phyloP scores from a whole-genome alignment of 495 filamentous ascomycete genomes.

The Aspergillus hancockii region DNA sequence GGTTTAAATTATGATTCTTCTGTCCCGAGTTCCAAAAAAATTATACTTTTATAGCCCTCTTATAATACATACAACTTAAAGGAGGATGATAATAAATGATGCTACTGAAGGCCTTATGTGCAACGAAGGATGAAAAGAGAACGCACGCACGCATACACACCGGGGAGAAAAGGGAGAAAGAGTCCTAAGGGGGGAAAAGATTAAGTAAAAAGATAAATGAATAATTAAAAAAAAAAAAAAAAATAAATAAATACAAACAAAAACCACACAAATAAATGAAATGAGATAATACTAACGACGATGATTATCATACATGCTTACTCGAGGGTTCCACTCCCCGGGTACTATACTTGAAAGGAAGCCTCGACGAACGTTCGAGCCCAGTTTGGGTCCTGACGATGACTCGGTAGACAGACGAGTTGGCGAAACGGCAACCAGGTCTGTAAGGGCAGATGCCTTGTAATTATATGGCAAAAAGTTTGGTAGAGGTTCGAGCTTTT shows the following conservation, averaged over 20 bases:
- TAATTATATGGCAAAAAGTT: background rate
- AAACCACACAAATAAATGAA: background rate
- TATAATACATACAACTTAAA: slow-evolving; percentile 1
- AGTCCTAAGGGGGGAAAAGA: background rate
- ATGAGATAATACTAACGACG: slow-evolving; percentile 5
- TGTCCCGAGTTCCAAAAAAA: background rate
- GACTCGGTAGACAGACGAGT: slow-evolving; percentile 16
- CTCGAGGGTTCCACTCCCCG: slow-evolving; percentile 21
- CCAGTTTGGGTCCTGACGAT: slow-evolving; percentile 14
- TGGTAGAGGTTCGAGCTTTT: background rate
- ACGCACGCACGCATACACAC: background rate
- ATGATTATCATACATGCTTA: slow-evolving; percentile 8
- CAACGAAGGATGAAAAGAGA: background rate
- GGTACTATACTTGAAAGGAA: slow-evolving; percentile 24
- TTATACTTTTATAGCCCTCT: background rate
- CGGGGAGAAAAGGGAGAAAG: background rate
- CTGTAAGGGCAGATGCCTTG: background rate
- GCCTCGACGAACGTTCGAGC: slow-evolving; percentile 24
- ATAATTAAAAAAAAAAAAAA: slow-evolving; percentile 8
- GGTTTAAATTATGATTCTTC: slow-evolving; percentile 14
- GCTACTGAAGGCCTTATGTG: background rate
- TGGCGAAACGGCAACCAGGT: slow-evolving; percentile 10
- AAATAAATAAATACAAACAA: background rate
- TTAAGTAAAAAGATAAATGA: background rate
- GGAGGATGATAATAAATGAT: slow-evolving; percentile 2